phyloP scores from a whole-genome alignment of 129 eudicot species.

The Escallonia rubra region DNA sequence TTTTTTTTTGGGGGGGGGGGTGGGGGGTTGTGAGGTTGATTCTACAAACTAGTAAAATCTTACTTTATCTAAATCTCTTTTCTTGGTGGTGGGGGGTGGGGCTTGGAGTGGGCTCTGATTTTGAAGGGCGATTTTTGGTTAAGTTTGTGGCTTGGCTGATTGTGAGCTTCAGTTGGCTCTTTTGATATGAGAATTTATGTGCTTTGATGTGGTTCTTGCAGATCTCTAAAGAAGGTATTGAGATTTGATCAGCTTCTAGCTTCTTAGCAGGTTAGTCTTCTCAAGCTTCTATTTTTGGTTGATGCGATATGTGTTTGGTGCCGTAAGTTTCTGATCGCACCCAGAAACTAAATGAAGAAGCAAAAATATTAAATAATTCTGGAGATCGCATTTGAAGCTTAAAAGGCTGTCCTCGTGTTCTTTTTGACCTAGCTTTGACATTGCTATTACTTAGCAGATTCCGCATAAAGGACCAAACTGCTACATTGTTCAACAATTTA shows the following conservation, averaged over 20 bases:
- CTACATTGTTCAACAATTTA: too few relatives aligned
- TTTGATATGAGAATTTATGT: conserved; percentile 1
- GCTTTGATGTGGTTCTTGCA: conserved; percentile 22
- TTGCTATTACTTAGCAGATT: too few relatives aligned
- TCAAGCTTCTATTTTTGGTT: background rate
- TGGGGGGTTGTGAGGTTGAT: background rate
- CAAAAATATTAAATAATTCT: background rate
- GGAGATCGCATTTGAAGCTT: background rate
- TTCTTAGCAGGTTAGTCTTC: conserved; percentile 25
- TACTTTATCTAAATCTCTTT: background rate
- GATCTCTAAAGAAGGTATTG: conserved; percentile 28
- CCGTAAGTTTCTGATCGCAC: conserved; percentile 13
- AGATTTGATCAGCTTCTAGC: conserved; percentile 25
- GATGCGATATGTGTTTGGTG: conserved; percentile 8
- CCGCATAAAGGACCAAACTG: too few relatives aligned
- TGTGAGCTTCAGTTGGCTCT: background rate
- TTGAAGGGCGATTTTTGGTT: background rate
- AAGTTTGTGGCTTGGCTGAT: background rate
- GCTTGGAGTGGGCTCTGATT: background rate
- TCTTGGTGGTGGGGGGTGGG: background rate
- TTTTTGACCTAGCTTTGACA: background rate
- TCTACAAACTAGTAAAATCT: background rate
- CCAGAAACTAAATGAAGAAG: conserved; percentile 19
- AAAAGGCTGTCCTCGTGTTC: background rate
- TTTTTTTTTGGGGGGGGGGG: background rate